Conservation (phyloP, 1,139 yeast genomes). For the Debaryomyces coudertii region DNA sequence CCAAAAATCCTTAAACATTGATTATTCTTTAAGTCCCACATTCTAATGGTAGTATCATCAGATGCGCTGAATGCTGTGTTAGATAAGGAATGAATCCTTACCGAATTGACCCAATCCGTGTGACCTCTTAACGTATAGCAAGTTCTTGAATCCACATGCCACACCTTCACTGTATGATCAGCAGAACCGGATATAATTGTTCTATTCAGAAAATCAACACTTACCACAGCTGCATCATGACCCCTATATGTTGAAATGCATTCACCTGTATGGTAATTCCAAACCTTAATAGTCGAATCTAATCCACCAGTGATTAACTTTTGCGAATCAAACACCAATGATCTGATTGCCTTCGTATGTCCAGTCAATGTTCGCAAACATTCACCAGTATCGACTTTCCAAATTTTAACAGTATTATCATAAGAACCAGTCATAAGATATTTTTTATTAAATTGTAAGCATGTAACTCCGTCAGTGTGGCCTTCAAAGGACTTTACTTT, state of each 20-base stretch:
- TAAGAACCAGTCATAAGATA: constrained; percentile 88
- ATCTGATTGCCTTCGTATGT: constrained; percentile 82
- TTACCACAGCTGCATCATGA: constrained; percentile 82
- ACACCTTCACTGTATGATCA: constrained; percentile 86
- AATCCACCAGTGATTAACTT: constrained; percentile 90
- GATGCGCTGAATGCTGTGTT: constrained; percentile 83
- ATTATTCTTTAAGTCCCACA: constrained; percentile 91
- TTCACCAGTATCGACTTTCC: constrained; percentile 84
- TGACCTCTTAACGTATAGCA: constrained; percentile 94
- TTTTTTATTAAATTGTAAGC: constrained; percentile 78
- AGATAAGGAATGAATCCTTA: constrained; percentile 79
- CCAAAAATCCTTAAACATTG: constrained; percentile 79
- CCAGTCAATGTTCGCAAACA: constrained; percentile 78
- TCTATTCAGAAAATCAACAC: constrained; percentile 78
- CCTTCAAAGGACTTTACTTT: constrained; percentile 69
- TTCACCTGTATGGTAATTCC: constrained; percentile 95
- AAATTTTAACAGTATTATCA: constrained; percentile 83
- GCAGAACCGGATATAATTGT: constrained; percentile 93
- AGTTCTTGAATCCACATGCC: constrained; percentile 94
- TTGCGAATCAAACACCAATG: constrained; percentile 82
- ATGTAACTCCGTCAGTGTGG: constrained; percentile 85
- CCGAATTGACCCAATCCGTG: constrained; percentile 88
- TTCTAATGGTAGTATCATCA: constrained; percentile 87
- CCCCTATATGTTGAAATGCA: constrained; percentile 84
- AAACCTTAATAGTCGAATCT: constrained; percentile 88